A percentile compares a stretch with the other conserved stretches of the same genome.
Conservation (phyloP, 2,329 filamentous ascomycete genomes). For the Colletotrichum filicis region DNA sequence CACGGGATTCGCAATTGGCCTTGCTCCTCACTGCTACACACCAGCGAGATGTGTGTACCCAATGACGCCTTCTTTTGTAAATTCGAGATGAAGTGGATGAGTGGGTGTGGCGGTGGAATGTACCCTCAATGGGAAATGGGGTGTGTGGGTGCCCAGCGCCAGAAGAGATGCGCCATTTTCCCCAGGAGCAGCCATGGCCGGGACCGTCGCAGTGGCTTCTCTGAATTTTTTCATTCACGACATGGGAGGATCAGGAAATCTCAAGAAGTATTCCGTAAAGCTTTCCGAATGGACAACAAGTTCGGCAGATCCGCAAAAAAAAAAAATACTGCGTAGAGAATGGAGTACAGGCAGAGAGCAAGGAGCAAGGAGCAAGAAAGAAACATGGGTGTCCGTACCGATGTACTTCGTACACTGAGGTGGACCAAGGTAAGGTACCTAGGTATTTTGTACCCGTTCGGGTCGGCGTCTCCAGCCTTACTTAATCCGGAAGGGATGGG, state of each 20-base stretch:
- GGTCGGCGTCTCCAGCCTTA: background rate
- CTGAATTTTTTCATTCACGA: background rate
- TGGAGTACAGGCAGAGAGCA: background rate
- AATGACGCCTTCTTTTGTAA: conserved; percentile 4
- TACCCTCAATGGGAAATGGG: background rate
- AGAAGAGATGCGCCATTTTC: conserved; percentile 34
- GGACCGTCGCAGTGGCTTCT: background rate
- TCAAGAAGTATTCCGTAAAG: background rate
- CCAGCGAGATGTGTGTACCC: background rate
- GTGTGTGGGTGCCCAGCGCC: conserved; percentile 1
- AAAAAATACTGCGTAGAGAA: background rate
- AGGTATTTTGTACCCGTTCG: background rate
- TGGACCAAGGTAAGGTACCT: background rate
- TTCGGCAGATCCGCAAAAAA: conserved; percentile 20
- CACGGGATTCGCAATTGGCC: background rate
- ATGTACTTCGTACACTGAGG: too few species aligned
- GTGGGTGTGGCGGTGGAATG: conserved; percentile 16
- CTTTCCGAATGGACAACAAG: background rate
- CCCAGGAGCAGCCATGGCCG: background rate
- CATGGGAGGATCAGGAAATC: background rate
- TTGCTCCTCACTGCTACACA: conserved; percentile 1
- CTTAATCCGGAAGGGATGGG: conserved; percentile 15
- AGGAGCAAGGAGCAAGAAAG: background rate
- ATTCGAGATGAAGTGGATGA: conserved; percentile 25
- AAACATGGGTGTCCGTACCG: too few species aligned